These are phyloP conservation scores for Meira nashicola DNA, from an alignment of 1,284 basidiomycete species.

Conservation along the genomic window DNA sequence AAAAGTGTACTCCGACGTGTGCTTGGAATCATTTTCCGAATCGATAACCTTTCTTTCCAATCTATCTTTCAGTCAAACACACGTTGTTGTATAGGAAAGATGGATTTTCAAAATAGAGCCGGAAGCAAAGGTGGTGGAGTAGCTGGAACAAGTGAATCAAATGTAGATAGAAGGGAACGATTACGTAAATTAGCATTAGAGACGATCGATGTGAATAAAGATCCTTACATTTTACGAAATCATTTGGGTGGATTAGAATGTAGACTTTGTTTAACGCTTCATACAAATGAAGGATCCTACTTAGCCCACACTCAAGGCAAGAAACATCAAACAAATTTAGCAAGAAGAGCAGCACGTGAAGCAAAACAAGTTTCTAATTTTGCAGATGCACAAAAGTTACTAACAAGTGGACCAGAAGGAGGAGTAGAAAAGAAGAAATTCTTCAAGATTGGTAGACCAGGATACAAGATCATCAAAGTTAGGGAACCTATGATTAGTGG, in stretches of 20 bases:
- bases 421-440: constrained; percentile 58
- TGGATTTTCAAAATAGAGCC: constrained; percentile 52
- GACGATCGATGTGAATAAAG: constrained; percentile 55
- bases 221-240: constrained; percentile 97
- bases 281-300: constrained; percentile 98
- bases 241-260: constrained; percentile 96
- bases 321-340: constrained; percentile 98
- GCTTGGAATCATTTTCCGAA: too few relatives aligned
- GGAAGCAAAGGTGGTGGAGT: constrained; percentile 54
- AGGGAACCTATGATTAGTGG: constrained; percentile 58
- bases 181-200: constrained; percentile 74
- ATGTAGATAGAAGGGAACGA: constrained; percentile 90
- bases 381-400: constrained; percentile 54
- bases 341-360: constrained; percentile 88
- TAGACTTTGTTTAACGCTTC: constrained; percentile 90
- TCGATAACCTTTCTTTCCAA: too few relatives aligned
- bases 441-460: constrained; percentile 93
- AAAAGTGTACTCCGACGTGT: too few relatives aligned
- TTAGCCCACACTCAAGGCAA: constrained; percentile 99
- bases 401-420: constrained; percentile 13
- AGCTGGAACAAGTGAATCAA: constrained; percentile 80
- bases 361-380: constrained; percentile 72
- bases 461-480: constrained; percentile 85
- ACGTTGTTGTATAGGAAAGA: background rate
- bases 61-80: too few relatives aligned